Percentiles rank a stretch among this genome's conserved stretches.
These are phyloP conservation scores for Ilex aquifolium DNA, from an alignment of 257 asterid species.

Conservation along the genomic window DNA sequence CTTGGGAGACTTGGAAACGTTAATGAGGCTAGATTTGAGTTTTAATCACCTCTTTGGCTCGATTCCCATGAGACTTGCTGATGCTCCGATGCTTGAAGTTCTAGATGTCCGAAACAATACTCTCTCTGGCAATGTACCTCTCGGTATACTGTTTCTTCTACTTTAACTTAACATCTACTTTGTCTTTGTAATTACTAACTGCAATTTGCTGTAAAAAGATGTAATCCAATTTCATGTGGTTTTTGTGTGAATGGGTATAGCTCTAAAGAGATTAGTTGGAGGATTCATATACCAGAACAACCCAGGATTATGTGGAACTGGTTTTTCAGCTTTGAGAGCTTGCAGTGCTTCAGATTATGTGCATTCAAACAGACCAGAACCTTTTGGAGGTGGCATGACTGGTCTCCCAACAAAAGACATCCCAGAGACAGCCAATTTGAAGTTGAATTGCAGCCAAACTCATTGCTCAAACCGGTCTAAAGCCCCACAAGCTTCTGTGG, in stretches of 20 bases:
- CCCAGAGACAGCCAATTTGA: constrained; percentile 80
- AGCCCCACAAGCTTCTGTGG: constrained; percentile 55
- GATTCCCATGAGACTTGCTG: constrained; percentile 76
- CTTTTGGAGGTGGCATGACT: constrained; percentile 46
- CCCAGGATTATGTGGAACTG: constrained; percentile 71
- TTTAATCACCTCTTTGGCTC: constrained; percentile 76
- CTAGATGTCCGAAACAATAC: constrained; percentile 70
- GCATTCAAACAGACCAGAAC: constrained; percentile 45
- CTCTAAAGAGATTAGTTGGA: constrained; percentile 64
- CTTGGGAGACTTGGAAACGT: constrained; percentile 58
- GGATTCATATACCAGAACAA: constrained; percentile 75
- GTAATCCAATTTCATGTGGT: constrained; percentile 8
- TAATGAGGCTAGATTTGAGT: constrained; percentile 74
- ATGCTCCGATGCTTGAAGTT: constrained; percentile 68
- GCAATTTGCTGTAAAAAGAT: not conserved
- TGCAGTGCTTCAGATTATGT: constrained; percentile 41
- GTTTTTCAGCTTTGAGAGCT: constrained; percentile 46
- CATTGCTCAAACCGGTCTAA: constrained; percentile 47
- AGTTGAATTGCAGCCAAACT: constrained; percentile 51
- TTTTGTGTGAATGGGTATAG: constrained; percentile 38
- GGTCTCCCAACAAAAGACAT: constrained; percentile 51
- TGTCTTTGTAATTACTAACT: not conserved
- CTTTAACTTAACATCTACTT: not conserved
- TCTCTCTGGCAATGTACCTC: constrained; percentile 93
- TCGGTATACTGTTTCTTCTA: constrained; percentile 40